phyloP scores from a whole-genome alignment of 148 eudicot species.

The Vaccinium darrowii region DNA sequence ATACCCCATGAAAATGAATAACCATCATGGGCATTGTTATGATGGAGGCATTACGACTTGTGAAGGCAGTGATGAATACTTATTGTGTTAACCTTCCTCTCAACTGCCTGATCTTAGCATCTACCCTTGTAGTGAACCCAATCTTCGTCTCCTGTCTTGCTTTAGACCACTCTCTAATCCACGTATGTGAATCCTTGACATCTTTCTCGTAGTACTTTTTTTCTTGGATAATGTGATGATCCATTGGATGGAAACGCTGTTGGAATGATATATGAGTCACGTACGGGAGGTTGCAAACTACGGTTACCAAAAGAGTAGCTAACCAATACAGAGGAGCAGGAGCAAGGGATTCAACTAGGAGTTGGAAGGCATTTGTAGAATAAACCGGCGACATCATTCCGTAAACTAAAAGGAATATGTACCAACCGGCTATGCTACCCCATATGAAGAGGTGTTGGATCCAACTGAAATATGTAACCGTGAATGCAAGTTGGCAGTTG shows the following conservation, averaged over 20 bases:
- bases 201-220: constrained; percentile 71
- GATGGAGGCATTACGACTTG: constrained; percentile 11
- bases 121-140: constrained; percentile 66
- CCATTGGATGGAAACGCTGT: constrained; percentile 55
- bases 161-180: constrained; percentile 59
- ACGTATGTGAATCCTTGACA: constrained; percentile 61
- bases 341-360: constrained; percentile 48
- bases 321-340: constrained; percentile 57
- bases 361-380: constrained; percentile 40
- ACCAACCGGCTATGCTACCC: constrained; percentile 67
- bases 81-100: constrained; percentile 44
- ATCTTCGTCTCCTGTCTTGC: constrained; percentile 68
- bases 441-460: constrained; percentile 61
- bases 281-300: constrained; percentile 50
- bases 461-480: constrained; percentile 72
- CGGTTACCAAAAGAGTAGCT: constrained; percentile 45
- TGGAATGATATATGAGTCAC: constrained; percentile 59
- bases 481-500: constrained; percentile 62
- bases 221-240: constrained; percentile 73
- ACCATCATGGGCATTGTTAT: background rate
- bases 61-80: constrained; percentile 31
- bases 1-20: too few species aligned
- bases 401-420: constrained; percentile 49
- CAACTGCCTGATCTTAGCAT: constrained; percentile 65
- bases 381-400: constrained; percentile 35